Evolutionary conservation across 495 filamentous ascomycete species (phyloP).

Genomic region (Paragyromitra xinjiangensis): DNA sequence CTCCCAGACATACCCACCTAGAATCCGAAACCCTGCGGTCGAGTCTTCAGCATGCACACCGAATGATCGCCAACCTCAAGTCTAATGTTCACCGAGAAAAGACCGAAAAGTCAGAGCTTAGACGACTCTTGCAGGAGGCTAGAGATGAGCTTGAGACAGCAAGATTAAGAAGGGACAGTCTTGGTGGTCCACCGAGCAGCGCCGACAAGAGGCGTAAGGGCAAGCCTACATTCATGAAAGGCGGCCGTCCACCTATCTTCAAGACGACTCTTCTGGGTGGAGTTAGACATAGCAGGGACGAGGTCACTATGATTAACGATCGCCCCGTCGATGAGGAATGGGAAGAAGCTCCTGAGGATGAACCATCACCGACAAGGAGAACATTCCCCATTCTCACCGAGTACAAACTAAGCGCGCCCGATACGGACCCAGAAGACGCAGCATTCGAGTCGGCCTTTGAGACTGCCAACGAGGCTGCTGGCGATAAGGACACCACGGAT

Average conservation of each 20-base stretch:
- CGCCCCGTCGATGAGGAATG: conserved; percentile 69
- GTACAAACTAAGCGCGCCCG: conserved; percentile 45
- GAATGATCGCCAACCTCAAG: conserved; percentile 94
- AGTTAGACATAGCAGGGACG: conserved; percentile 75
- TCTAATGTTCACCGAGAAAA: conserved; percentile 95
- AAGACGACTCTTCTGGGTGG: conserved; percentile 73
- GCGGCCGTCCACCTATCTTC: conserved; percentile 64
- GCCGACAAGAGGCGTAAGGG: conserved; percentile 73
- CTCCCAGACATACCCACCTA: conserved; percentile 84
- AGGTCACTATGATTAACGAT: conserved; percentile 76
- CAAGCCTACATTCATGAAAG: conserved; percentile 79
- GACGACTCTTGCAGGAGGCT: conserved; percentile 93
- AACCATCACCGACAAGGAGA: conserved; percentile 43
- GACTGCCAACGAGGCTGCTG: conserved; percentile 54
- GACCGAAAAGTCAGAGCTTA: conserved; percentile 95
- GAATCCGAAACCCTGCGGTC: conserved; percentile 95
- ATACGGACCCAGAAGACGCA: conserved; percentile 33
- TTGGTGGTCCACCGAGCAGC: conserved; percentile 61
- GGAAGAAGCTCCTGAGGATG: conserved; percentile 73
- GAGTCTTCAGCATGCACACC: conserved; percentile 90
- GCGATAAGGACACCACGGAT: conserved; percentile 65
- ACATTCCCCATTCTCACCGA: conserved; percentile 39
- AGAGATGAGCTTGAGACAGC: conserved; percentile 88
- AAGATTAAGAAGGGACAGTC: conserved; percentile 65
- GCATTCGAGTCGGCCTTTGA: conserved; percentile 54